phyloP scores from a whole-genome alignment of 345 rosid species.

The Arabidopsis suecica region DNA sequence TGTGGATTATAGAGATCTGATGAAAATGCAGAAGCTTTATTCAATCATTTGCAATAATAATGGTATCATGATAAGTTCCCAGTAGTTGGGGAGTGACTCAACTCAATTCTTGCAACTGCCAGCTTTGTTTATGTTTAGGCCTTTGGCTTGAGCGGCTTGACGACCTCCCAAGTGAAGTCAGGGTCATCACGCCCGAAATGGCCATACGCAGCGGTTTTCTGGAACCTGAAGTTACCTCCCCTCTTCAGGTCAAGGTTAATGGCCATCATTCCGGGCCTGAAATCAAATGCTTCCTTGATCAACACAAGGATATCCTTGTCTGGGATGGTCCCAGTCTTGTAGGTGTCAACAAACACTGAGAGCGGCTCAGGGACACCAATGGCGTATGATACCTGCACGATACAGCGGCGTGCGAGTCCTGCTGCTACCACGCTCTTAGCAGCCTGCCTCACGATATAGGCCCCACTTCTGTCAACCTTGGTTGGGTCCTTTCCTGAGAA shows the following conservation, averaged over 20 bases:
- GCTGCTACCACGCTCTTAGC: slow-evolving; percentile 81
- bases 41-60: slow-evolving; percentile 39
- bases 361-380: slow-evolving; percentile 78
- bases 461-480: slow-evolving; percentile 82
- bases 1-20: slow-evolving; percentile 21
- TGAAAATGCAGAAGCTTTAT: slow-evolving; percentile 25
- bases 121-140: slow-evolving; percentile 41
- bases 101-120: slow-evolving; percentile 27
- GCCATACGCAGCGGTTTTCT: slow-evolving; percentile 77
- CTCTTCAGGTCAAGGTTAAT: slow-evolving; percentile 76
- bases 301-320: slow-evolving; percentile 59
- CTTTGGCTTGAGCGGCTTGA: slow-evolving; percentile 73
- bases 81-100: slow-evolving; percentile 12
- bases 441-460: slow-evolving; percentile 79
- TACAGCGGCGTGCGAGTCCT: slow-evolving; percentile 75
- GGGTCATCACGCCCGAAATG: slow-evolving; percentile 78
- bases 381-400: slow-evolving; percentile 80
- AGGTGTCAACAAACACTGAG: slow-evolving; percentile 67
- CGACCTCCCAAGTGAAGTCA: slow-evolving; percentile 78
- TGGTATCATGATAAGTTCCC: slow-evolving; percentile 43
- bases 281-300: slow-evolving; percentile 70
- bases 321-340: slow-evolving; percentile 63
- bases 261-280: slow-evolving; percentile 84
- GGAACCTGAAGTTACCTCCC: slow-evolving; percentile 77
- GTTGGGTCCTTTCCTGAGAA: slow-evolving; percentile 85